Evolutionary conservation across 2,329 filamentous ascomycete genomes (phyloP).

Genomic region (Fusarium pseudograminearum): DNA sequence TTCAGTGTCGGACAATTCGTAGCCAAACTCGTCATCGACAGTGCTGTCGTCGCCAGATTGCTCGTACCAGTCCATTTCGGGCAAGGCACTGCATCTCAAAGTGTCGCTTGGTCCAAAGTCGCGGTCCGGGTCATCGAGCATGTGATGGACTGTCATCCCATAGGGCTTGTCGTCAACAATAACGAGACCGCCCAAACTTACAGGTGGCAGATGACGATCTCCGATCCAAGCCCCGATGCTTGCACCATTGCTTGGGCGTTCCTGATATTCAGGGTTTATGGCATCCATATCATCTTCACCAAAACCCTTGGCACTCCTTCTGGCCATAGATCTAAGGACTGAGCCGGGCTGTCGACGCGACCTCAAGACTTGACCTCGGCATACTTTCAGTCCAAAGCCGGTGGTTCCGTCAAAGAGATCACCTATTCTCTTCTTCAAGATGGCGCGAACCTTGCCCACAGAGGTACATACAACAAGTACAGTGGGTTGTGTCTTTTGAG

Average conservation of each 20-base stretch:
- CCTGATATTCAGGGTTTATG: slow-evolving; percentile 81
- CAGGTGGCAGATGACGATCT: slow-evolving; percentile 86
- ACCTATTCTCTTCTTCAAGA: slow-evolving; percentile 76
- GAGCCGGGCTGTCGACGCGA: slow-evolving; percentile 62
- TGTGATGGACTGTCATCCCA: slow-evolving; percentile 97
- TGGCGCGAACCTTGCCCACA: slow-evolving; percentile 76
- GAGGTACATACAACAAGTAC: slow-evolving; percentile 83
- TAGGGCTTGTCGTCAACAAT: slow-evolving; percentile 86
- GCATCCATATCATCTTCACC: slow-evolving; percentile 59
- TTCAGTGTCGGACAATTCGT: slow-evolving; percentile 72
- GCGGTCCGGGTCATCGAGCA: slow-evolving; percentile 80
- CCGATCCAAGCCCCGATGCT: slow-evolving; percentile 93
- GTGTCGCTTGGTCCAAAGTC: slow-evolving; percentile 52
- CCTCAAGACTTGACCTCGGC: slow-evolving; percentile 74
- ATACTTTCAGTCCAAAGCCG: slow-evolving; percentile 76
- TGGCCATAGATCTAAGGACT: slow-evolving; percentile 51
- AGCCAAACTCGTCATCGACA: slow-evolving; percentile 66
- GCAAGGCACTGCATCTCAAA: slow-evolving; percentile 56
- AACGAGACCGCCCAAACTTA: slow-evolving; percentile 90
- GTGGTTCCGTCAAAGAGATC: slow-evolving; percentile 72
- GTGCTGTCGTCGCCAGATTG: slow-evolving; percentile 58
- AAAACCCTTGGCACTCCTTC: slow-evolving; percentile 47
- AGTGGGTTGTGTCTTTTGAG: slow-evolving; percentile 75
- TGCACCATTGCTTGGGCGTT: slow-evolving; percentile 83
- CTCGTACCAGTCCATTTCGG: slow-evolving; percentile 57